Evolutionary conservation across 495 filamentous ascomycete species (phyloP).

Genomic region (Niebla homalea): DNA sequence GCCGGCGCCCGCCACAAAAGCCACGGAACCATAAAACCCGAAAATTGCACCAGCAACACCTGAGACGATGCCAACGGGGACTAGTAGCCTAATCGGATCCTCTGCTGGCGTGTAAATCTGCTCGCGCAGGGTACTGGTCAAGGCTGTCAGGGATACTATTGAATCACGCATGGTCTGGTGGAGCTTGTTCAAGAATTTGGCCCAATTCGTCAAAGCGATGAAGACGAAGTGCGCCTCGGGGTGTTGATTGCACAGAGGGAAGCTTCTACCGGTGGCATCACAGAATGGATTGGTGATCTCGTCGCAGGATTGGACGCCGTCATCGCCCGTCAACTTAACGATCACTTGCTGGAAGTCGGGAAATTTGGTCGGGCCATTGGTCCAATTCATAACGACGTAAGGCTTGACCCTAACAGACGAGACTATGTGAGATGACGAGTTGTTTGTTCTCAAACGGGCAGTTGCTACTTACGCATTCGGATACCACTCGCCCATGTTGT

Average conservation of each 20-base stretch:
- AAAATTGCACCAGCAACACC: not conserved
- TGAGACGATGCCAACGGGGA: not conserved
- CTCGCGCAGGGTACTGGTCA: not conserved
- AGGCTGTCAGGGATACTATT: not conserved
- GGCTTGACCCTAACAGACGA: not conserved
- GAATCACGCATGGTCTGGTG: not conserved
- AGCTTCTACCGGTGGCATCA: not conserved
- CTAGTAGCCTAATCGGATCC: not conserved
- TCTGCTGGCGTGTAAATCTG: not conserved
- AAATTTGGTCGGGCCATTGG: not conserved
- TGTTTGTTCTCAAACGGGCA: too few relatives aligned
- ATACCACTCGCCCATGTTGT: not conserved
- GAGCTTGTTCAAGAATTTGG: not conserved
- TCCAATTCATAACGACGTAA: not conserved
- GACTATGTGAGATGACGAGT: not conserved
- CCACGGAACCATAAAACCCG: not conserved
- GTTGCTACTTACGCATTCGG: not conserved
- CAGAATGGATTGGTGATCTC: not conserved
- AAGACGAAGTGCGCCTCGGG: not conserved
- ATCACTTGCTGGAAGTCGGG: not conserved
- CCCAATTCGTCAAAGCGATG: not conserved
- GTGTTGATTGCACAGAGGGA: not conserved
- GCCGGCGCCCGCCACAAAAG: not conserved
- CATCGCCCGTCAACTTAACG: not conserved
- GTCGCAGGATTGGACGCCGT: not conserved